Evolutionary conservation across 805 yeast species (phyloP).

Genomic region (Kodamaea kakaduensis): DNA sequence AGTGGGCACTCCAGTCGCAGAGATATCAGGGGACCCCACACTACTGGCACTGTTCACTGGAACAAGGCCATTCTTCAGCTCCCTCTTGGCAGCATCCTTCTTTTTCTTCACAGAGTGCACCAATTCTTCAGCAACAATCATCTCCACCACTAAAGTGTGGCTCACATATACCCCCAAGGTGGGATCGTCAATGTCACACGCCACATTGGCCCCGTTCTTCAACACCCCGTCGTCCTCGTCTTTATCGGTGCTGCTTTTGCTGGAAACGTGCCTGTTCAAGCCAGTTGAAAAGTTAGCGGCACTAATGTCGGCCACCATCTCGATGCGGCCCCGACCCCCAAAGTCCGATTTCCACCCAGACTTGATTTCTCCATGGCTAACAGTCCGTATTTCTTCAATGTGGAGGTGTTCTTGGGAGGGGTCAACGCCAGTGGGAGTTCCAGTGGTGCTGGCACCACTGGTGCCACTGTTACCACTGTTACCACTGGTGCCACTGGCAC

Average conservation of each 20-base stretch:
- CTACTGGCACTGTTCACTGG: constrained; percentile 22
- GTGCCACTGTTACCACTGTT: too few species aligned
- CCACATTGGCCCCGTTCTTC: constrained; percentile 47
- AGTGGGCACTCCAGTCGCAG: constrained; percentile 67
- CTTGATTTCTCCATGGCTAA: constrained; percentile 77
- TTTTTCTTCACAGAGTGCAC: constrained; percentile 35
- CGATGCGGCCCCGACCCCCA: constrained; percentile 71
- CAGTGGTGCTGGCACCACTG: constrained; percentile 8
- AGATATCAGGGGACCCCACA: constrained; percentile 13
- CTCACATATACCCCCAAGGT: constrained; percentile 70
- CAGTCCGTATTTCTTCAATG: constrained; percentile 68
- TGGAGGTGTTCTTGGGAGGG: constrained; percentile 36
- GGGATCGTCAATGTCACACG: constrained; percentile 82
- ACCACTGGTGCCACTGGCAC: too few species aligned
- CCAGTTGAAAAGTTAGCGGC: constrained; percentile 59
- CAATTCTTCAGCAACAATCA: constrained; percentile 90
- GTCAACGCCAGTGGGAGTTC: constrained; percentile 15
- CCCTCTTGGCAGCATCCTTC: neutral
- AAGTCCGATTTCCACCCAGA: constrained; percentile 96
- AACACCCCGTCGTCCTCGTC: constrained; percentile 26
- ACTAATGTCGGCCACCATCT: constrained; percentile 67
- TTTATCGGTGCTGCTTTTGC: constrained; percentile 38
- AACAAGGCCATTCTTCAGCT: constrained; percentile 14
- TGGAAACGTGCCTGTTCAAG: constrained; percentile 36
- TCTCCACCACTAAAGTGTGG: constrained; percentile 78